These are phyloP conservation scores for Pseudogymnoascus verrucosus DNA, from an alignment of 2,329 filamentous ascomycete species.

Conservation along the genomic window DNA sequence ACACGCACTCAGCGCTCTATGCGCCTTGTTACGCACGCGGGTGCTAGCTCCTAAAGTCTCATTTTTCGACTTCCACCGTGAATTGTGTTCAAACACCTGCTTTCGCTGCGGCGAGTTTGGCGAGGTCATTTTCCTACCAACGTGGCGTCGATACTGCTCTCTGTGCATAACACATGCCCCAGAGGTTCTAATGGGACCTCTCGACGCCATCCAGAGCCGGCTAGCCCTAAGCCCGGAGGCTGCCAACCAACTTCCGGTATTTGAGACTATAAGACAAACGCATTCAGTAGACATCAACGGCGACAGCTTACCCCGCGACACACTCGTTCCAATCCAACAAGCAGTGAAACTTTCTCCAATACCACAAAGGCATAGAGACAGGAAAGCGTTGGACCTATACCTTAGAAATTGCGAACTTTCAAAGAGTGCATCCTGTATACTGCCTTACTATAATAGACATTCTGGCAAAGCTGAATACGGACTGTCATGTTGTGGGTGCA, in stretches of 20 bases:
- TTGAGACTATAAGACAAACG: background rate
- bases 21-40: background rate
- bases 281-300: too few species aligned
- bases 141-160: background rate
- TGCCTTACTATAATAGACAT: background rate
- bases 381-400: background rate
- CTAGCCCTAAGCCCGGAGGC: background rate
- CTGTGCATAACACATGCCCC: background rate
- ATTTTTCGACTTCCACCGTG: background rate
- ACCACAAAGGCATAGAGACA: too few species aligned
- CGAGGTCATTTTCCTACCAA: background rate
- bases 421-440: background rate
- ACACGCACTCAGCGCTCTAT: background rate
- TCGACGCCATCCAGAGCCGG: background rate
- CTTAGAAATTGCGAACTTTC: too few species aligned
- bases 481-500: background rate
- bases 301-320: background rate
- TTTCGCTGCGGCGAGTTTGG: background rate
- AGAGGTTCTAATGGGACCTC: background rate
- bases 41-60: background rate
- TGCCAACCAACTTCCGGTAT: background rate
- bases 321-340: background rate
- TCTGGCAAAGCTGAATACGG: background rate
- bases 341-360: too few species aligned
- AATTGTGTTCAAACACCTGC: background rate